Percentiles rank a stretch among this genome's conserved stretches.
Evolutionary conservation across 768 basidiomycete genomes (phyloP).

Genomic region (Suillus subluteus): DNA sequence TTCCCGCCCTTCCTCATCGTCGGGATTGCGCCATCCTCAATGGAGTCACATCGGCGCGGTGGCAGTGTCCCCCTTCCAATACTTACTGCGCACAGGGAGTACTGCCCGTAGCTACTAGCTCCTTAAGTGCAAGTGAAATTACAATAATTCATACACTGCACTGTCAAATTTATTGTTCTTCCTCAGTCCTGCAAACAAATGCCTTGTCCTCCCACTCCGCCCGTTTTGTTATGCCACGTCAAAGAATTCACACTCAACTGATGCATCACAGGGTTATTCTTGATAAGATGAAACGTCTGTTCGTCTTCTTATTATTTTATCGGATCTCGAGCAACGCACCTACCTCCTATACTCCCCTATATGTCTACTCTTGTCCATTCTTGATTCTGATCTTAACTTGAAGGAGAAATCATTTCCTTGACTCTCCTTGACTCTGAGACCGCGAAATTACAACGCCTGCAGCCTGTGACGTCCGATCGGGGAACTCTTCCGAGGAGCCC

Average conservation of each 20-base stretch:
- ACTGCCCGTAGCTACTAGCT: neutral
- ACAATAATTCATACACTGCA: neutral
- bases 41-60: slow-evolving; percentile 2
- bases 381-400: neutral
- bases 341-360: slow-evolving; percentile 5
- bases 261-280: slow-evolving; percentile 11
- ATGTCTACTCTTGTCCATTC: neutral
- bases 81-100: slow-evolving; percentile 1
- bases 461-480: neutral
- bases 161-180: neutral
- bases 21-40: slow-evolving; percentile 2
- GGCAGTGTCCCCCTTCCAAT: neutral
- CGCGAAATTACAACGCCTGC: neutral
- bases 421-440: slow-evolving; percentile 1
- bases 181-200: neutral
- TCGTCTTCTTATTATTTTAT: neutral
- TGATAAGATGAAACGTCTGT: neutral
- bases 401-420: neutral
- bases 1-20: neutral
- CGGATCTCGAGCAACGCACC: neutral
- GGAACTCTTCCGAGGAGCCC: neutral
- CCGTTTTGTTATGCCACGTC: slow-evolving; percentile 8
- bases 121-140: neutral
- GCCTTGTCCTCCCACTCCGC: slow-evolving; percentile 8
- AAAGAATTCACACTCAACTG: slow-evolving; percentile 10